Evolutionary conservation across 805 yeast species (phyloP), one percentile per base, ranked within the genome.

Genomic region (Ogataea sp.): DNA sequence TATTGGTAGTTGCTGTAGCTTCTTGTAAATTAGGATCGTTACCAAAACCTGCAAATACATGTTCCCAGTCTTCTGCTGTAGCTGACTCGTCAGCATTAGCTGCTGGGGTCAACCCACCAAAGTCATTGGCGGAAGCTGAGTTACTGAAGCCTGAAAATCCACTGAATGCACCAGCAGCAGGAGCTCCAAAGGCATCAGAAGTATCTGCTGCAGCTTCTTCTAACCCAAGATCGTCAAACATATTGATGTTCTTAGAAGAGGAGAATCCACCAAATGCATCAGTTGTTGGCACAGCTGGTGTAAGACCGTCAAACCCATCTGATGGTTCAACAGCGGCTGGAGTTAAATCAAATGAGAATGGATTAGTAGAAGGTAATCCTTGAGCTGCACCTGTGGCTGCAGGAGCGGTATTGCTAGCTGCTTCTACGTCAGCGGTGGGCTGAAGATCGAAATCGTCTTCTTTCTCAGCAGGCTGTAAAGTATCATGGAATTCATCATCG

Each of bases 21-120:
- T 23, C 21, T 24, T 51, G 46, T 39, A 52, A 21, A 20, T 40
- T 46, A 28, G 58, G 62, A 47, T 58, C 68, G 46, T 81, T 82
- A 15, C 90, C 89, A 56, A 85, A 83, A 0, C 94, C 95, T 3
- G 94, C 90, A 64, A 88, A 88, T 20, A 88, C 71, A 62, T 86
- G 89, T 53, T 88, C 96, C 97, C 97, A 88, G 58, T 88, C 97
- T 52, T 86, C 95, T 39, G 54, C 64, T 4, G 71, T 68, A 25
- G 68, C 68, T 21, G 43, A 26, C 5, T 28, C 35, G 30, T 26
- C 37, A 18, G 39, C 40, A 11, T 39, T 27, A 6, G 25, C 44
- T 20, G 40, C 32, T 21, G 38, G 6, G n/a, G 13, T 6, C 3
- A 17, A 8, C 23, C 41, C 36, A 24, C 36, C 18, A 15, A 28